These are phyloP conservation scores for Dothideomycetes sp. DNA, from an alignment of 2,329 filamentous ascomycete genomes.

Conservation along the genomic window DNA sequence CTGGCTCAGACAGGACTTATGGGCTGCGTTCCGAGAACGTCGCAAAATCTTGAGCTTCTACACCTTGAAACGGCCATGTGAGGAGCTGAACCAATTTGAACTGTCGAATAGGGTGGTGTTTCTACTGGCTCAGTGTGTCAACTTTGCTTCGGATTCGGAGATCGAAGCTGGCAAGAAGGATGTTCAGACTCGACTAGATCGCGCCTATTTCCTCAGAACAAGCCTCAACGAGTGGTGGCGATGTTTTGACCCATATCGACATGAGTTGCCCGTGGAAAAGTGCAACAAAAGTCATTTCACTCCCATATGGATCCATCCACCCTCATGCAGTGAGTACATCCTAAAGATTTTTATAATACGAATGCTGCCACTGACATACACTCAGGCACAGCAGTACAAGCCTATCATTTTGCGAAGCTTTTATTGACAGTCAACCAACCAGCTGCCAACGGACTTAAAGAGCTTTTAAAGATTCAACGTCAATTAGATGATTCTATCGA, in stretches of 20 bases:
- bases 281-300: slow-evolving; percentile 23
- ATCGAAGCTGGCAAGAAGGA: slow-evolving; percentile 28
- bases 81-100: slow-evolving; percentile 38
- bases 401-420: slow-evolving; percentile 40
- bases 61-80: slow-evolving; percentile 36
- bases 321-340: slow-evolving; percentile 28
- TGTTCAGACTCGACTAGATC: slow-evolving; percentile 29
- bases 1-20: slow-evolving; percentile 51
- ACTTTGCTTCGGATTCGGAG: slow-evolving; percentile 42
- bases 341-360: too few species aligned
- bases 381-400: too few species aligned
- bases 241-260: slow-evolving; percentile 28
- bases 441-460: slow-evolving; percentile 33
- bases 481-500: slow-evolving; percentile 32
- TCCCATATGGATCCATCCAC: slow-evolving; percentile 39
- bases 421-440: slow-evolving; percentile 40
- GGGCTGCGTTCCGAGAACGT: slow-evolving; percentile 48
- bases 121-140: slow-evolving; percentile 43
- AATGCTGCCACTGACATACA: too few species aligned
- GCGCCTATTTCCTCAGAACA: slow-evolving; percentile 32
- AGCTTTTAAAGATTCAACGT: slow-evolving; percentile 30
- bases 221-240: slow-evolving; percentile 38
- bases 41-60: slow-evolving; percentile 46
- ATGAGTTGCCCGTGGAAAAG: slow-evolving; percentile 23
- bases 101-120: slow-evolving; percentile 42